phyloP scores from a whole-genome alignment of 2,329 filamentous ascomycete species.

The Botryotinia narcissicola region DNA sequence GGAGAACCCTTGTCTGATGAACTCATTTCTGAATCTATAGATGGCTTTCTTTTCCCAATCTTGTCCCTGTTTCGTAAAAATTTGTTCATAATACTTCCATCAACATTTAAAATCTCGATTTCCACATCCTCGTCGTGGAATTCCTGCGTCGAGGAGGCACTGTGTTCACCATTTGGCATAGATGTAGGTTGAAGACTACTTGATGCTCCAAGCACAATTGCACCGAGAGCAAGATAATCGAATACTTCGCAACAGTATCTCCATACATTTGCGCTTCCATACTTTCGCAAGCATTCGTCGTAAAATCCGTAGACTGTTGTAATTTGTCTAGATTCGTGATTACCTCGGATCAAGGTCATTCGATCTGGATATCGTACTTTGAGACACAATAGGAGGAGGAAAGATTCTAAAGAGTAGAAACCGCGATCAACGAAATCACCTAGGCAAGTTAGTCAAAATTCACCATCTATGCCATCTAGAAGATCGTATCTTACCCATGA shows the following conservation, averaged over 20 bases:
- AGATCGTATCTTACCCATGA: conserved; percentile 70
- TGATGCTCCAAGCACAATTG: conserved; percentile 89
- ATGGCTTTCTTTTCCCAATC: conserved; percentile 37
- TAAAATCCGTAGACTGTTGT: conserved; percentile 98
- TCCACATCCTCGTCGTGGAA: conserved; percentile 72
- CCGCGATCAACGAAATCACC: conserved; percentile 97
- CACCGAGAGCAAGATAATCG: conserved; percentile 96
- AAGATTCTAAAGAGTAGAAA: conserved; percentile 97
- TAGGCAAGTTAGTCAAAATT: conserved; percentile 39
- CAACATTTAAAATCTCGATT: conserved; percentile 87
- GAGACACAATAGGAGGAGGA: conserved; percentile 89
- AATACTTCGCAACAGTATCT: conserved; percentile 97
- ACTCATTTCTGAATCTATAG: conserved; percentile 41
- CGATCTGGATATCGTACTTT: conserved; percentile 97
- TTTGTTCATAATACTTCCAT: conserved; percentile 73
- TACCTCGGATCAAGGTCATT: conserved; percentile 92
- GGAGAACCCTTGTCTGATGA: conserved; percentile 34
- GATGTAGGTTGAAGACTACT: conserved; percentile 53
- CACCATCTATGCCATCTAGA: too few relatives aligned
- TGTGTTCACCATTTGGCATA: conserved; percentile 43
- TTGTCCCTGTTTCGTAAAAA: conserved; percentile 53
- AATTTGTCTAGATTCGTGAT: conserved; percentile 95
- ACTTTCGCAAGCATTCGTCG: conserved; percentile 94
- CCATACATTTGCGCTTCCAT: conserved; percentile 96
- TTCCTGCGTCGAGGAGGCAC: conserved; percentile 46